Conservation (phyloP, 2,329 filamentous ascomycete species). For the Arthrobotrys sphaeroides region DNA sequence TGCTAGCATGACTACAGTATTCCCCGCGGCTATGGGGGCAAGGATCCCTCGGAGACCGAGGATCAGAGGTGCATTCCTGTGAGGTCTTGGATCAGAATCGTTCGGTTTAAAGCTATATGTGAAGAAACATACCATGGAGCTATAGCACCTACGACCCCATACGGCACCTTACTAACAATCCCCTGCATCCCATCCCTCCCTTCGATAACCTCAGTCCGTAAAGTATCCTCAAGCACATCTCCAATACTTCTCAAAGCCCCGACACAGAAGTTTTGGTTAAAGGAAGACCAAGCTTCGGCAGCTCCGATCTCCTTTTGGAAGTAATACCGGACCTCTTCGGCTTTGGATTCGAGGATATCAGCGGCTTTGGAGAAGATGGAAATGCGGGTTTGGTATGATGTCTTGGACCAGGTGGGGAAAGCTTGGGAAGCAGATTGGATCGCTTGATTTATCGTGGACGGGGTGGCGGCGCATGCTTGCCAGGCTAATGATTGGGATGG, state of each 20-base stretch:
- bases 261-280: constrained; percentile 62
- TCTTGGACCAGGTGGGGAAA: constrained; percentile 74
- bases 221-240: constrained; percentile 60
- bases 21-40: constrained; percentile 76
- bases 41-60: constrained; percentile 68
- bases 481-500: constrained; percentile 59
- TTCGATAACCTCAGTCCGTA: constrained; percentile 57
- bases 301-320: constrained; percentile 70
- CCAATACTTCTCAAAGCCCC: constrained; percentile 63
- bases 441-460: constrained; percentile 68
- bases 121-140: constrained; percentile 75
- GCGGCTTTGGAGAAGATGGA: constrained; percentile 76
- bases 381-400: constrained; percentile 70
- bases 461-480: constrained; percentile 68
- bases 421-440: constrained; percentile 72
- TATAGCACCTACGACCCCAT: constrained; percentile 80
- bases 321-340: constrained; percentile 70
- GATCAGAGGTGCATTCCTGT: constrained; percentile 70
- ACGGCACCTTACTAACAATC: constrained; percentile 77
- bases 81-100: background rate
- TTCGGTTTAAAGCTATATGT: background rate
- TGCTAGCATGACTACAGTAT: constrained; percentile 77
- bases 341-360: constrained; percentile 70
- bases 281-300: constrained; percentile 60
- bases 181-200: constrained; percentile 67